These are phyloP conservation scores for Ceratonia siliqua DNA, from an alignment of 306 rosid genomes.

Conservation along the genomic window DNA sequence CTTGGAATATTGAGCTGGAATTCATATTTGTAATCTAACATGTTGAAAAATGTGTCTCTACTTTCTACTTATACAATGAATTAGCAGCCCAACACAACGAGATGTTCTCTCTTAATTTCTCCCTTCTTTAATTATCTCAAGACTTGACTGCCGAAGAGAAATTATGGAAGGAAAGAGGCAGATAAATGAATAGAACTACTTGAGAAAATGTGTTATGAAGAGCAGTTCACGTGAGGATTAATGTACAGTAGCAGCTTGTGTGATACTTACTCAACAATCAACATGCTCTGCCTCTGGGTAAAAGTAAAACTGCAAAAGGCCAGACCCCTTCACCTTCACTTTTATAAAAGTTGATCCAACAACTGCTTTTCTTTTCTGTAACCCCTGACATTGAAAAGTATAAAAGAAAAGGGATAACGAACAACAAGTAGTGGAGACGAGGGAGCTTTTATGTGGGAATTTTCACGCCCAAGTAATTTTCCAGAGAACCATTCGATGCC, in stretches of 20 bases:
- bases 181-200: no score
- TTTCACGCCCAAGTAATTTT: background rate
- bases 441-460: no score
- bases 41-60: background rate
- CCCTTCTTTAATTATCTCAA: background rate
- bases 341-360: background rate
- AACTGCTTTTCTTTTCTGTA: background rate
- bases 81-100: background rate
- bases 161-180: no score
- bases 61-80: background rate
- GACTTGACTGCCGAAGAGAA: no score
- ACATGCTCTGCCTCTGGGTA: background rate
- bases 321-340: background rate
- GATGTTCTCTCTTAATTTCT: background rate
- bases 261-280: no score
- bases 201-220: no score
- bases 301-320: slow-evolving; percentile 23
- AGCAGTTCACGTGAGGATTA: background rate
- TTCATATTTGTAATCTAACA: background rate
- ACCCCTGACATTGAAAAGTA: no score
- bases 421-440: no score
- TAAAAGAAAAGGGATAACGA: no score
- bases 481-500: background rate
- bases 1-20: background rate
- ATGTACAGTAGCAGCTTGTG: background rate